These are phyloP conservation scores for Schizophyllum amplum DNA, from an alignment of 1,284 basidiomycete species.

Conservation along the genomic window DNA sequence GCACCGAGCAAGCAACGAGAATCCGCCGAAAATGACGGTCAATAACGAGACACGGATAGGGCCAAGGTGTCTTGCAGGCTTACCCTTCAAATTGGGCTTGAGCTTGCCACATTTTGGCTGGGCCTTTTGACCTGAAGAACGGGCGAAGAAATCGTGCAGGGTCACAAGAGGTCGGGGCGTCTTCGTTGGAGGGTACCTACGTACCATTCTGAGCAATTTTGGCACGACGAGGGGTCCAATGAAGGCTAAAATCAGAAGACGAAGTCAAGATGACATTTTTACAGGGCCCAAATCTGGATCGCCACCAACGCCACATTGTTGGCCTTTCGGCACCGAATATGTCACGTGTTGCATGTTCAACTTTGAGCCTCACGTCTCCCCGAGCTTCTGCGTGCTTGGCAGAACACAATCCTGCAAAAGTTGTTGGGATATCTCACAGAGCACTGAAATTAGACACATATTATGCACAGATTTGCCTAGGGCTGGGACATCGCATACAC, in stretches of 20 bases:
- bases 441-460: no score
- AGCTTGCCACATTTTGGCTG: neutral
- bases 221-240: neutral
- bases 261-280: no score
- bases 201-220: neutral
- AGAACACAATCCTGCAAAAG: no score
- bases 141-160: neutral
- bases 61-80: neutral
- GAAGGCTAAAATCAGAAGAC: neutral
- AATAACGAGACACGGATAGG: conserved; percentile 3
- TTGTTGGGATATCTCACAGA: no score
- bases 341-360: no score
- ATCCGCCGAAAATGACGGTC: neutral
- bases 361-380: no score
- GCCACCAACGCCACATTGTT: no score
- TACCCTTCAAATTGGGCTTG: neutral
- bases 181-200: neutral
- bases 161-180: neutral
- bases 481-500: no score
- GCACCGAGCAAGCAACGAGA: conserved; percentile 3
- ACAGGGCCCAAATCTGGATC: no score
- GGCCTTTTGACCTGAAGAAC: neutral
- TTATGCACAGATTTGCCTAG: no score
- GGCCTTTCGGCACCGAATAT: no score
- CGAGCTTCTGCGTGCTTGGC: no score